These are phyloP conservation scores for Cryptosporidium parvum DNA, from an alignment of 169 alveolate species.

Conservation along the genomic window DNA sequence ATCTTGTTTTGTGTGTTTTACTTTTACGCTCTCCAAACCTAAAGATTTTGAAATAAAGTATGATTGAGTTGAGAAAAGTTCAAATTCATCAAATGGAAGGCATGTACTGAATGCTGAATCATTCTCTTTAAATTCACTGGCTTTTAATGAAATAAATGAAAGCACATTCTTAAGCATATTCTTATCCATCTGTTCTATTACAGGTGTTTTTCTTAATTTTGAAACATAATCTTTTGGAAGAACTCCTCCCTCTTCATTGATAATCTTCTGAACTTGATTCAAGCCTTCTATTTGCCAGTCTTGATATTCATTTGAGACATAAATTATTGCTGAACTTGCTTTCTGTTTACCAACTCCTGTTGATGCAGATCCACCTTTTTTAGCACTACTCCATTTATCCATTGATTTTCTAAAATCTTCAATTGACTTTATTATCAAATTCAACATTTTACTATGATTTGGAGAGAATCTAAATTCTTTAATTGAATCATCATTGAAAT, in stretches of 20 bases:
- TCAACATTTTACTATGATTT: slow-evolving; percentile 55
- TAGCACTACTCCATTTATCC: slow-evolving; percentile 62
- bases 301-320: slow-evolving; percentile 59
- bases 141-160: slow-evolving; percentile 59
- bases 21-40: neutral
- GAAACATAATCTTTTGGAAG: slow-evolving; percentile 62
- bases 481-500: slow-evolving; percentile 61
- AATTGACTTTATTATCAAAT: slow-evolving; percentile 30
- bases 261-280: slow-evolving; percentile 47
- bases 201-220: slow-evolving; percentile 47
- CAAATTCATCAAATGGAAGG: slow-evolving; percentile 67
- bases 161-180: slow-evolving; percentile 50
- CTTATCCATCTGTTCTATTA: slow-evolving; percentile 61
- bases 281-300: slow-evolving; percentile 71
- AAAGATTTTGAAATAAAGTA: slow-evolving; percentile 48
- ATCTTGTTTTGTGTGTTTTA: slow-evolving; percentile 23
- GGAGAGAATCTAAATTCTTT: slow-evolving; percentile 2
- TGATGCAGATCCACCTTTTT: slow-evolving; percentile 13
- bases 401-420: slow-evolving; percentile 61
- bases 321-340: slow-evolving; percentile 25
- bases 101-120: slow-evolving; percentile 22
- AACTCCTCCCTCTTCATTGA: slow-evolving; percentile 36
- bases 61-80: slow-evolving; percentile 30
- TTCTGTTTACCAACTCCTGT: slow-evolving; percentile 1
- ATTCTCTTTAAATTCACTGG: slow-evolving; percentile 49